These are phyloP conservation scores for Neurospora sp. DNA, from an alignment of 495 filamentous ascomycete species.

Conservation along the genomic window DNA sequence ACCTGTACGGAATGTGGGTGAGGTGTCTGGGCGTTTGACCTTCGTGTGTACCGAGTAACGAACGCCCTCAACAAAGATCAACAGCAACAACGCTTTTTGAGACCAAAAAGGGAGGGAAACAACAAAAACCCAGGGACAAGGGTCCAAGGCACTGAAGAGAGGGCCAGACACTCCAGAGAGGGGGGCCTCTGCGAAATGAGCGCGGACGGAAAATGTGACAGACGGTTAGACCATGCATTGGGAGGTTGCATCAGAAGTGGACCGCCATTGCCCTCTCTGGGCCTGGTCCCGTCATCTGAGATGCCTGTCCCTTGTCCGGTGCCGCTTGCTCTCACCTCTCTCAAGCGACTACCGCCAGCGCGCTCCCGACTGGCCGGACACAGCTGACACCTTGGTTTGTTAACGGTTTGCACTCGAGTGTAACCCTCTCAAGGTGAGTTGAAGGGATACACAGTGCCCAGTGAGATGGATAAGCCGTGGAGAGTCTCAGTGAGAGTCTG, in stretches of 20 bases:
- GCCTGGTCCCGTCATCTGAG: constrained; percentile 5
- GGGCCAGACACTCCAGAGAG: neutral
- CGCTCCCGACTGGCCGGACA: neutral
- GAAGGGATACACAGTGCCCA: constrained; percentile 2
- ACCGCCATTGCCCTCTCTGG: neutral
- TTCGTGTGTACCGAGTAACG: too few relatives aligned
- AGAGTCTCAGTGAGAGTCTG: constrained; percentile 1
- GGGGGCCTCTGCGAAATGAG: constrained; percentile 18
- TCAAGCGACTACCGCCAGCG: constrained; percentile 11
- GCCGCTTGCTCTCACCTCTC: neutral
- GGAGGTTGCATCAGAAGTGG: constrained; percentile 18
- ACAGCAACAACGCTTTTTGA: neutral
- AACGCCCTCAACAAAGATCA: neutral
- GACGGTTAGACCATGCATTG: constrained; percentile 7
- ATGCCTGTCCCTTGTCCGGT: neutral
- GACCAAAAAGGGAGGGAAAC: neutral
- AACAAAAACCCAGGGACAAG: neutral
- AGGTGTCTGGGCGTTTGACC: neutral
- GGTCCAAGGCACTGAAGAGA: neutral
- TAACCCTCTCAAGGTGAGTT: neutral
- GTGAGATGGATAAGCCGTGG: constrained; percentile 2
- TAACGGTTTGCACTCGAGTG: neutral
- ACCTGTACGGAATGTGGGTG: neutral
- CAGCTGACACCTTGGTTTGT: neutral
- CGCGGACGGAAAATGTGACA: constrained; percentile 13